Evolutionary conservation across 1,284 basidiomycete genomes (phyloP).

Genomic region (Leccinum proximum): DNA sequence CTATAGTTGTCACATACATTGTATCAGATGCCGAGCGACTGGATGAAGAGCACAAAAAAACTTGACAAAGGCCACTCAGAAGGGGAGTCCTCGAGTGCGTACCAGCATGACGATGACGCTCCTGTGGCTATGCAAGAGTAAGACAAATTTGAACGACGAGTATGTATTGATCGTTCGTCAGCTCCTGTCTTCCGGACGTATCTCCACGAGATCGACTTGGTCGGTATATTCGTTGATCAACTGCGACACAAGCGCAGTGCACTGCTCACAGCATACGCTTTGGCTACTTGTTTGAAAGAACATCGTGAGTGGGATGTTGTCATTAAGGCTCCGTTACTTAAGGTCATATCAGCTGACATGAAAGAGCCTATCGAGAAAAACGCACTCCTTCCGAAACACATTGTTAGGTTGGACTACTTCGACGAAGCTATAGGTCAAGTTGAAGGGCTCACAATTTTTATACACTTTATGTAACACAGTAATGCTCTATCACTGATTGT

Average conservation of each 20-base stretch:
- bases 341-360: constrained; percentile 18
- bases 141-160: not conserved
- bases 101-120: constrained; percentile 13
- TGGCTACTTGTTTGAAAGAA: constrained; percentile 15
- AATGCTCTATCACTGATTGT: not conserved
- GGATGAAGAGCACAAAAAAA: not conserved
- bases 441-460: constrained; percentile 14
- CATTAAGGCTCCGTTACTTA: not conserved
- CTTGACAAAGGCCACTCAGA: constrained; percentile 7
- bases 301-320: constrained; percentile 8
- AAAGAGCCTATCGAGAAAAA: not conserved
- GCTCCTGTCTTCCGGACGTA: constrained; percentile 4
- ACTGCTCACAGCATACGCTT: constrained; percentile 16
- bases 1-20: not conserved
- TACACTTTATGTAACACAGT: constrained; percentile 15
- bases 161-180: constrained; percentile 6
- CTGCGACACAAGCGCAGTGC: constrained; percentile 10
- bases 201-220: constrained; percentile 1
- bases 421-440: constrained; percentile 14
- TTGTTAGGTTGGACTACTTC: constrained; percentile 15
- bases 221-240: constrained; percentile 11
- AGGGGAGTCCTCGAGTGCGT: constrained; percentile 12
- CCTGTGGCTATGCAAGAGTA: constrained; percentile 16
- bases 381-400: constrained; percentile 5
- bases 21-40: constrained; percentile 11